Conservation (phyloP, 768 basidiomycete genomes). For the Cystoderma amianthinum region DNA sequence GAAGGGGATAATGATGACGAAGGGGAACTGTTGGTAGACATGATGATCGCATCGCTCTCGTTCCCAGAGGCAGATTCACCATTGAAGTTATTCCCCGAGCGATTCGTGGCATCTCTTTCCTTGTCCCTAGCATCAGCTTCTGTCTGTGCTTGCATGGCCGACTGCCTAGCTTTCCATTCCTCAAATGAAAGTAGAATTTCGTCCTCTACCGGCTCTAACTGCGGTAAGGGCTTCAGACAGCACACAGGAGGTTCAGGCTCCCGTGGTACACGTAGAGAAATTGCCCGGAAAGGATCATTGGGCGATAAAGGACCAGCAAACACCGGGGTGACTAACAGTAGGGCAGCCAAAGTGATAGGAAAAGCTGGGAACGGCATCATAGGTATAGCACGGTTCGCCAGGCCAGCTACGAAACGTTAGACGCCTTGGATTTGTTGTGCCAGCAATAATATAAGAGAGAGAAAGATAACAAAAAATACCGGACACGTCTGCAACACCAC, state of each 20-base stretch:
- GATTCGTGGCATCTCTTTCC: constrained; percentile 15
- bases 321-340: constrained; percentile 28
- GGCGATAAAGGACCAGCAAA: constrained; percentile 24
- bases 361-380: too few species aligned
- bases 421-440: too few species aligned
- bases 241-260: constrained; percentile 56
- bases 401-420: too few species aligned
- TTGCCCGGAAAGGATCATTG: constrained; percentile 57
- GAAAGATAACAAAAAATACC: too few species aligned
- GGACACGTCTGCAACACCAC: too few species aligned
- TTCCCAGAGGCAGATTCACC: neutral
- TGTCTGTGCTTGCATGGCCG: constrained; percentile 29
- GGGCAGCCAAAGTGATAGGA: constrained; percentile 10
- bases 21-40: neutral
- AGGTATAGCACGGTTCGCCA: too few species aligned
- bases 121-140: constrained; percentile 17
- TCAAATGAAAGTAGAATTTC: constrained; percentile 75
- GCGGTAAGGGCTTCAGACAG: constrained; percentile 51
- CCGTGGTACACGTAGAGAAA: constrained; percentile 41
- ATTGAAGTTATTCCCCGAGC: constrained; percentile 5
- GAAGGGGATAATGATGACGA: neutral
- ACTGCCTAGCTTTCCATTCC: constrained; percentile 78
- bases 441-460: too few species aligned
- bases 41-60: too few species aligned
- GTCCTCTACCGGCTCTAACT: constrained; percentile 46